Percentiles rank a stretch among this genome's conserved stretches.
phyloP scores from a whole-genome alignment of 495 filamentous ascomycete genomes.

The Platismatia glauca region DNA sequence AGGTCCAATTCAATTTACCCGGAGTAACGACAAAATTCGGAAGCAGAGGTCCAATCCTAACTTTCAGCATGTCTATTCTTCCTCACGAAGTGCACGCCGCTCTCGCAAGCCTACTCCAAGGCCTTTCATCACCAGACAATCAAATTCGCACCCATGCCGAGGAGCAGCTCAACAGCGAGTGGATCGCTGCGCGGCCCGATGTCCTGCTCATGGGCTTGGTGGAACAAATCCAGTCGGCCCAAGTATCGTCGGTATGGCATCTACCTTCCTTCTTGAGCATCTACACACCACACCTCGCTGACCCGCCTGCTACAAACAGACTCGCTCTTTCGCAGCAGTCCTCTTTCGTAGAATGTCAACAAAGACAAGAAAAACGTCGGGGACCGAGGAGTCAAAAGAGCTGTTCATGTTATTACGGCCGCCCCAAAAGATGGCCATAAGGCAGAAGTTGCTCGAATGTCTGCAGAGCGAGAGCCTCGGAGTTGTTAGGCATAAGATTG shows the following conservation, averaged over 20 bases:
- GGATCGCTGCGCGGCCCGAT: constrained; percentile 72
- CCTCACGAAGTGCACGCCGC: constrained; percentile 71
- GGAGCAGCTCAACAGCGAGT: constrained; percentile 79
- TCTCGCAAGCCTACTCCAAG: constrained; percentile 76
- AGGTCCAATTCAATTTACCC: too few species aligned
- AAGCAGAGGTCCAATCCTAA: neutral
- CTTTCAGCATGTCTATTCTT: constrained; percentile 67
- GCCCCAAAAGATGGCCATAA: constrained; percentile 66
- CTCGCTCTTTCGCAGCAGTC: constrained; percentile 82
- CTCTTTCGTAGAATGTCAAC: constrained; percentile 90
- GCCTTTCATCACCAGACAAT: constrained; percentile 86
- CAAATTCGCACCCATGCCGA: constrained; percentile 73
- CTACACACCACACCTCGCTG: neutral
- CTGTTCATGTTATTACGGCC: constrained; percentile 66
- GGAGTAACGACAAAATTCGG: neutral
- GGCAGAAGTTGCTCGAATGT: constrained; percentile 69
- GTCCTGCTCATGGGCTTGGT: constrained; percentile 85
- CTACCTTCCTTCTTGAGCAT: constrained; percentile 4
- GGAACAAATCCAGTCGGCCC: constrained; percentile 73
- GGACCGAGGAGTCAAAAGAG: constrained; percentile 63
- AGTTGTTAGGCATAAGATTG: constrained; percentile 83
- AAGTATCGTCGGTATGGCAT: constrained; percentile 46
- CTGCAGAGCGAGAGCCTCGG: constrained; percentile 60
- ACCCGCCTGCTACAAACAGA: constrained; percentile 39
- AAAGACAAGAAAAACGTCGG: constrained; percentile 68